Evolutionary conservation across 768 basidiomycete genomes (phyloP).

Genomic region (Pisolithus orientalis): DNA sequence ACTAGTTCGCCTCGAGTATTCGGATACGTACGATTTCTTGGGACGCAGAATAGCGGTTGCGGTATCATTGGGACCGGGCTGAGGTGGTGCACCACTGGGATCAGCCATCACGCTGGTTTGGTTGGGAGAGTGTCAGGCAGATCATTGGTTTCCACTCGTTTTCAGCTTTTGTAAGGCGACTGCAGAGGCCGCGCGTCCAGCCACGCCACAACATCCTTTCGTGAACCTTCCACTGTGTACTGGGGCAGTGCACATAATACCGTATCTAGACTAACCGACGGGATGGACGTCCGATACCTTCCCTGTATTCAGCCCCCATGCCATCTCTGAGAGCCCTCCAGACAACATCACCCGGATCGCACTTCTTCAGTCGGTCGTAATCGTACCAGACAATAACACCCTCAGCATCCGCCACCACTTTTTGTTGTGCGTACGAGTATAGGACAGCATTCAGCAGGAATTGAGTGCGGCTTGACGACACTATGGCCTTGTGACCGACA

Average conservation of each 20-base stretch:
- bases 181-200: background rate
- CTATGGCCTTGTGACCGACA: constrained; percentile 53
- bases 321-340: constrained; percentile 27
- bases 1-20: constrained; percentile 4
- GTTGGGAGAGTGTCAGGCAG: background rate
- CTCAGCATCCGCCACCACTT: constrained; percentile 59
- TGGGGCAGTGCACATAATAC: too few relatives aligned
- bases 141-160: background rate
- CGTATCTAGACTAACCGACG: too few relatives aligned
- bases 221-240: background rate
- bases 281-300: constrained; percentile 3
- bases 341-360: constrained; percentile 49
- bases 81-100: constrained; percentile 76
- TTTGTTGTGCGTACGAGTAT: constrained; percentile 58
- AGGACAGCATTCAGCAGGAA: constrained; percentile 50
- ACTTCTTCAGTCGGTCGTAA: constrained; percentile 60
- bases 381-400: constrained; percentile 74
- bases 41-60: constrained; percentile 94
- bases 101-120: constrained; percentile 49
- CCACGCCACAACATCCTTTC: background rate
- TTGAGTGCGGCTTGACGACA: constrained; percentile 31
- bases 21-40: constrained; percentile 86
- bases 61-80: constrained; percentile 78
- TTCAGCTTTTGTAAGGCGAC: background rate
- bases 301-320: constrained; percentile 16